Evolutionary conservation across 202 grass and related monocot species (phyloP).

Genomic region (Musa balbisiana): DNA sequence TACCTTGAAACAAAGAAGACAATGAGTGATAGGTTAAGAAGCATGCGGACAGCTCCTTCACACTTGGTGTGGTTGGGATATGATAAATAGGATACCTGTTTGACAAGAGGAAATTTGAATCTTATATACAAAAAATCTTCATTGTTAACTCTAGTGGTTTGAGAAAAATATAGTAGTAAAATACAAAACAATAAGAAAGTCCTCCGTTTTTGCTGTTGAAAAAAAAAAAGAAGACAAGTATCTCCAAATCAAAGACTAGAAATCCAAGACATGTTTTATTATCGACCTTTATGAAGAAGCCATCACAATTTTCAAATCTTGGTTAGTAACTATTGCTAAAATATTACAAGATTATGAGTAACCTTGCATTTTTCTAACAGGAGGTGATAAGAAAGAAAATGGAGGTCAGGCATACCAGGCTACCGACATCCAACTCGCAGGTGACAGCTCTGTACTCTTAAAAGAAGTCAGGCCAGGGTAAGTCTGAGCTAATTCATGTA

Average conservation of each 20-base stretch:
- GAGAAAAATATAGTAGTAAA: neutral
- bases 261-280: too few relatives aligned
- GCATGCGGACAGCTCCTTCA: conserved; percentile 30
- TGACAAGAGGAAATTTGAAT: conserved; percentile 10
- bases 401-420: conserved; percentile 43
- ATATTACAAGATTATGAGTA: neutral
- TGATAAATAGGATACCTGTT: conserved; percentile 64
- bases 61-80: conserved; percentile 36
- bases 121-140: neutral
- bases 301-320: neutral
- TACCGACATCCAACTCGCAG: conserved; percentile 60
- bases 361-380: neutral
- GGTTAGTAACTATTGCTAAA: neutral
- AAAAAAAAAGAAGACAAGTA: too few relatives aligned
- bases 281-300: too few relatives aligned
- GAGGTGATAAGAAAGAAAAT: neutral
- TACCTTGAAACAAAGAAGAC: conserved; percentile 18
- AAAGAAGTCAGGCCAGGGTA: conserved; percentile 29
- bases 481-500: conserved; percentile 37
- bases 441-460: conserved; percentile 43
- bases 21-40: conserved; percentile 11
- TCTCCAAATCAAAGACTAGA: too few relatives aligned
- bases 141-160: neutral
- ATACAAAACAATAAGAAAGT: neutral
- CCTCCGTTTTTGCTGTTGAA: too few relatives aligned